Evolutionary conservation across 1,284 basidiomycete species (phyloP).

Genomic region (Polyporus tsugae): DNA sequence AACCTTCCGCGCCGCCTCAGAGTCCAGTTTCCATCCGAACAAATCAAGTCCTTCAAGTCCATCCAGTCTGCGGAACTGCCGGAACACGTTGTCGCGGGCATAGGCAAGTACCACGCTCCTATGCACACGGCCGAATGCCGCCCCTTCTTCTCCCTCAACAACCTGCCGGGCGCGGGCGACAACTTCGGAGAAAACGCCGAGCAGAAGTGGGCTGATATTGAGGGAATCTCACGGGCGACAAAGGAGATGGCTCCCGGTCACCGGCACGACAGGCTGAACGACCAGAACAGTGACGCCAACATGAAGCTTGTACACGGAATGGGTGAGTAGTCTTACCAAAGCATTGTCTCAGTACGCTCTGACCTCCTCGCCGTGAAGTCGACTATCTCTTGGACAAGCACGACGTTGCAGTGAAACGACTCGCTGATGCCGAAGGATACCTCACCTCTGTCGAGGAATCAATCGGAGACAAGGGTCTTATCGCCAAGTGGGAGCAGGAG

Average conservation of each 20-base stretch:
- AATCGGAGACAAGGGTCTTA: not conserved
- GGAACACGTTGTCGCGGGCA: not conserved
- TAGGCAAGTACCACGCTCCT: conserved; percentile 36
- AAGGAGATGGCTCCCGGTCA: conserved; percentile 5
- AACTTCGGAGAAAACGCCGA: not conserved
- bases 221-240: not conserved
- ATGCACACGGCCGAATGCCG: conserved; percentile 32
- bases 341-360: not conserved
- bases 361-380: not conserved
- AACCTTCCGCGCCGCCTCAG: conserved; percentile 6
- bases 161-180: not conserved
- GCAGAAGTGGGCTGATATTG: not conserved
- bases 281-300: not conserved
- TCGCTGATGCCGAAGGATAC: not conserved
- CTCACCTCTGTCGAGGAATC: not conserved
- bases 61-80: not conserved
- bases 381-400: not conserved
- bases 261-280: conserved; percentile 1
- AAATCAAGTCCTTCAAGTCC: not conserved
- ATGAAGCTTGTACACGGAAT: not conserved
- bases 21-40: not conserved
- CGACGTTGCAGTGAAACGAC: not conserved
- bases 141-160: conserved; percentile 30
- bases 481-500: not conserved
- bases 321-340: not conserved